A percentile compares a stretch with the other conserved stretches of the same genome.
Evolutionary conservation across 768 basidiomycete species (phyloP).

Genomic region (Tylopilus subfusipes): DNA sequence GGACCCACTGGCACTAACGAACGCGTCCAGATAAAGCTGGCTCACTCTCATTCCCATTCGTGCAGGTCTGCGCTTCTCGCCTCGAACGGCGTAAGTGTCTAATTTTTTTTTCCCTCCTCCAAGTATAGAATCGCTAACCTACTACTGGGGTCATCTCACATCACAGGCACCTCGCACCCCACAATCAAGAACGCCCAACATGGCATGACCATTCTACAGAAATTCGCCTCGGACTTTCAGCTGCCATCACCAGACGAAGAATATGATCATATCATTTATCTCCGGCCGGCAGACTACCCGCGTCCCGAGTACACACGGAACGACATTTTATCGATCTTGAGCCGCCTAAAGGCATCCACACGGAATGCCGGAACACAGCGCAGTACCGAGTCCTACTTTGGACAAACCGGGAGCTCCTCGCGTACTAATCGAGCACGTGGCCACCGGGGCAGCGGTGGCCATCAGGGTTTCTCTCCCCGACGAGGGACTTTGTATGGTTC

Average conservation of each 20-base stretch:
- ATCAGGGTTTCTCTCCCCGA: conserved; percentile 14
- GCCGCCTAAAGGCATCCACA: conserved; percentile 39
- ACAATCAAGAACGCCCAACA: conserved; percentile 64
- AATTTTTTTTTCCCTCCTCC: not conserved
- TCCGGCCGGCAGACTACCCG: conserved; percentile 37
- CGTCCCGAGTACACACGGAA: conserved; percentile 46
- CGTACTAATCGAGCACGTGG: conserved; percentile 21
- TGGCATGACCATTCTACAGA: conserved; percentile 58
- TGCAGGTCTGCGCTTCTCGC: conserved; percentile 59
- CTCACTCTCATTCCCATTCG: conserved; percentile 18
- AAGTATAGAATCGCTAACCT: conserved; percentile 8
- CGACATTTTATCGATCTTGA: conserved; percentile 51
- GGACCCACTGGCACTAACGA: not conserved
- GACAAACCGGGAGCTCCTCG: conserved; percentile 5
- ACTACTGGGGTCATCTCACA: conserved; percentile 4
- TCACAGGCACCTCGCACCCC: conserved; percentile 66
- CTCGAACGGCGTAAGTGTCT: conserved; percentile 52
- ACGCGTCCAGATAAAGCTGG: conserved; percentile 3
- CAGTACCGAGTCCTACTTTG: conserved; percentile 6
- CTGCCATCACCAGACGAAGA: conserved; percentile 58
- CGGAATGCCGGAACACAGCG: conserved; percentile 15
- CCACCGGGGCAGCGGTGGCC: conserved; percentile 12
- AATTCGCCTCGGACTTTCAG: conserved; percentile 60
- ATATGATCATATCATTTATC: conserved; percentile 52
- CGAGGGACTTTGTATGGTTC: conserved; percentile 13